Evolutionary conservation across 208 protist species (phyloP), one percentile per base, ranked within the genome.

Genomic region (Strigomonas culicis): DNA sequence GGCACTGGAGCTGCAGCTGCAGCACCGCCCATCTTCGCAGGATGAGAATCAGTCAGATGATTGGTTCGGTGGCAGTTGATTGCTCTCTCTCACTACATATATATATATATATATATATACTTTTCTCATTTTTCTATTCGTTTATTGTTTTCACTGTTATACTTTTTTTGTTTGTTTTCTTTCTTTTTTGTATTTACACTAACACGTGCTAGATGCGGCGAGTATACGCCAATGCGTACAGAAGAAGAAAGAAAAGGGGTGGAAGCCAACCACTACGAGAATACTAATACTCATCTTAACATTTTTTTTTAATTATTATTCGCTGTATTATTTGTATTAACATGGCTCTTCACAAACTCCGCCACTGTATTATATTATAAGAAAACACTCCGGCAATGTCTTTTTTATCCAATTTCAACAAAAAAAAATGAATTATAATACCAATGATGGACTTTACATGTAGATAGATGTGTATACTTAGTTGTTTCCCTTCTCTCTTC

Each of bases 161-260:
- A 17, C 17, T 46, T n/a, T 24, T 27, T 19, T 55, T 55, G 17
- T 55, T 55, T 55, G 10, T 55, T 55, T 55, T 55, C 10, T 24
- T 55, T 30, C 25, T 55, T 30, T 55, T 55, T 24, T 55, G n/a
- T 10, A 55, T 47, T 47, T 47, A 47, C 41, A 47, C 41, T 47
- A 21, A 47, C 41, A 47, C 19, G 13, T 47, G 13, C 41, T 47
- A 47, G 41, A 47, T 21, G 19, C 41, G 13, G 15, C 41, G n/a
- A n/a, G n/a, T n/a, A n/a, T n/a, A n/a, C n/a, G n/a, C n/a, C n/a
- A n/a, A n/a, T n/a, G n/a, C n/a, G n/a, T n/a, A n/a, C n/a, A n/a
- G n/a, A n/a, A n/a, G n/a, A n/a, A n/a, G n/a, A n/a, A n/a, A n/a
- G n/a, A n/a, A n/a, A n/a, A n/a, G n/a, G n/a, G n/a, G n/a, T n/a